Evolutionary conservation across 495 filamentous ascomycete genomes (phyloP).

Genomic region (Trichocladium antarcticum): DNA sequence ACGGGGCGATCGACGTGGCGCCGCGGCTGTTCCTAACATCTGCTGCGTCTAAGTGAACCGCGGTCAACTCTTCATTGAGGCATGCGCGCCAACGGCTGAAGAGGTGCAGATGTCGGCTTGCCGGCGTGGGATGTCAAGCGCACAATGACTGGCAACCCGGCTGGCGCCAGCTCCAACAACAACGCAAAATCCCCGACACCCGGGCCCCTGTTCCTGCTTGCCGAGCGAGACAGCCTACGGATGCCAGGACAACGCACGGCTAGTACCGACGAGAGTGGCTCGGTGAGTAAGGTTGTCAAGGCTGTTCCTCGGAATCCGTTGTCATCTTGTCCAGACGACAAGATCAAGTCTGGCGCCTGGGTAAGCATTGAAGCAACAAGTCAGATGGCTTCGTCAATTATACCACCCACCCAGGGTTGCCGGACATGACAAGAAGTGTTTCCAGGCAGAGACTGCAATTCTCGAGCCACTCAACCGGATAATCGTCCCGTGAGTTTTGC

Average conservation of each 20-base stretch:
- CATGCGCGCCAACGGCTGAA: slow-evolving; percentile 15
- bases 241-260: too few relatives aligned
- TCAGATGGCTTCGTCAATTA: background rate
- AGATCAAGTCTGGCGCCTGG: background rate
- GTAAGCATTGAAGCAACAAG: background rate
- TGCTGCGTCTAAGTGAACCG: slow-evolving; percentile 18
- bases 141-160: slow-evolving; percentile 1
- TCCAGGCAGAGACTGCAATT: background rate
- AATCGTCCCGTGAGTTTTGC: too few relatives aligned
- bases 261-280: too few relatives aligned
- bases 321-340: background rate
- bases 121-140: slow-evolving; percentile 19
- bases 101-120: slow-evolving; percentile 15
- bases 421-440: background rate
- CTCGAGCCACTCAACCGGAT: background rate
- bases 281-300: too few relatives aligned
- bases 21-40: slow-evolving; percentile 19
- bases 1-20: slow-evolving; percentile 10
- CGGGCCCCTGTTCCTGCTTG: too few relatives aligned
- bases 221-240: too few relatives aligned
- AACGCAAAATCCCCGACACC: too few relatives aligned
- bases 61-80: slow-evolving; percentile 15
- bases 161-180: background rate
- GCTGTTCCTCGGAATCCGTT: background rate
- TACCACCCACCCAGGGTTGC: too few relatives aligned